Base-by-base conservation (phyloP, 2,329 filamentous ascomycete genomes). In the Fusarium oxysporum region DNA sequence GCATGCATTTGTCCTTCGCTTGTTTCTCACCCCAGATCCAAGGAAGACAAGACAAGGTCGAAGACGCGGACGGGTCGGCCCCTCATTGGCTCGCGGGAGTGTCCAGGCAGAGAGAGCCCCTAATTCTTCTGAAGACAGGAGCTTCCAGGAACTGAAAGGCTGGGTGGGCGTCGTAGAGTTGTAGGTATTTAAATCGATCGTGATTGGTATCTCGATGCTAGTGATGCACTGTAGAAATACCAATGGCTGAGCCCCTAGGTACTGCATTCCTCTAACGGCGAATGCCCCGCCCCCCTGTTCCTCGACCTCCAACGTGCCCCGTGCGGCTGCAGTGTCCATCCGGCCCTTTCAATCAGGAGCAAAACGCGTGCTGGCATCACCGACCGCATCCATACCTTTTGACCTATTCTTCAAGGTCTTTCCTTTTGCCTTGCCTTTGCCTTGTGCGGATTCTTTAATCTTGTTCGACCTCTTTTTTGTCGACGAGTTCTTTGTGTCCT, bases 281-380 rank as follows among this genome's bases (percentile, higher is more conserved):
- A 40, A 53, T 71, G 59, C 73, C 70, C 71, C 61, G 70, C 76
- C 76, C 73, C 76, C 74, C 66, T 72, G 71, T 72, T 65, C 71
- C 43, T 66, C 60, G 48, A 68, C 62, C 56, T 59, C 69, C 62
- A 74, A 70, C 51, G 43, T 77, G 75, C 75, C 70, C 75, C 74
- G 76, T 74, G 74, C 72, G 59, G 71, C 71, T 77, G 67, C 68
- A 77, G 76, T 68, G 70, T 71, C 67, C 71, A 68, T 76, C 67
- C 68, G 66, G 74, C 72, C 72, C 64, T 74, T 76, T 78, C 70
- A 76, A 77, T 78, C 76, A 78, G 75, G 73, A 78, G 75, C 73
- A 77, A 78, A 79, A 78, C 75, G 77, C 75, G 77, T 79, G 77
- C 77, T 79, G 76, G 77, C 77, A 75, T 78, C 77, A 78, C 77